Conservation (phyloP, 2,329 filamentous ascomycete genomes). For the Aureobasidium sp. region DNA sequence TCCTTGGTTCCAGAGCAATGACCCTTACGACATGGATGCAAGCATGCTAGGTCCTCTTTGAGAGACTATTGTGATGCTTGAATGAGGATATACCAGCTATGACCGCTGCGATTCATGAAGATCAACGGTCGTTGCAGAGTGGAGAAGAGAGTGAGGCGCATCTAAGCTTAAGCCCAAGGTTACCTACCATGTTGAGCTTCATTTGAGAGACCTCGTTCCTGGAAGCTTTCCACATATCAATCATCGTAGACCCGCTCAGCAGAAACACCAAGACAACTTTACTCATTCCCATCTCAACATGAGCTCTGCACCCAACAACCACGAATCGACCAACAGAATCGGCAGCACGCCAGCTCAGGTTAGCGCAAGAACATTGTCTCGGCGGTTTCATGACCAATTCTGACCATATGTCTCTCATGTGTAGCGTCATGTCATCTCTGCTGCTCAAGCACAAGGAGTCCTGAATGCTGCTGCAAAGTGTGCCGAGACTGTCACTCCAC, state of each 20-base stretch:
- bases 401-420: neutral
- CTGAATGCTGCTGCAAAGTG: slow-evolving; percentile 20
- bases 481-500: slow-evolving; percentile 18
- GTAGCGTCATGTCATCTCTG: slow-evolving; percentile 24
- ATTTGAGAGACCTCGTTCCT: neutral
- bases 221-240: neutral
- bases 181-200: neutral
- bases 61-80: neutral
- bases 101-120: neutral
- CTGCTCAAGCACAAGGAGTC: slow-evolving; percentile 22
- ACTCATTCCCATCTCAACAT: neutral
- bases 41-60: neutral
- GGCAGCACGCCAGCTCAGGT: slow-evolving; percentile 10
- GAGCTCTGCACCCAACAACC: neutral
- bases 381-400: neutral
- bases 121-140: slow-evolving; percentile 7
- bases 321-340: slow-evolving; percentile 10
- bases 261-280: neutral
- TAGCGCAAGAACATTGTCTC: neutral
- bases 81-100: neutral
- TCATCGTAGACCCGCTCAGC: neutral
- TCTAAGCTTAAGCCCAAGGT: slow-evolving; percentile 2
- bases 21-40: neutral
- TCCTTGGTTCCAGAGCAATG: neutral
- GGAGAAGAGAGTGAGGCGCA: slow-evolving; percentile 1